Conservation (phyloP, 768 basidiomycete species). For the Boletellus emodensis region DNA sequence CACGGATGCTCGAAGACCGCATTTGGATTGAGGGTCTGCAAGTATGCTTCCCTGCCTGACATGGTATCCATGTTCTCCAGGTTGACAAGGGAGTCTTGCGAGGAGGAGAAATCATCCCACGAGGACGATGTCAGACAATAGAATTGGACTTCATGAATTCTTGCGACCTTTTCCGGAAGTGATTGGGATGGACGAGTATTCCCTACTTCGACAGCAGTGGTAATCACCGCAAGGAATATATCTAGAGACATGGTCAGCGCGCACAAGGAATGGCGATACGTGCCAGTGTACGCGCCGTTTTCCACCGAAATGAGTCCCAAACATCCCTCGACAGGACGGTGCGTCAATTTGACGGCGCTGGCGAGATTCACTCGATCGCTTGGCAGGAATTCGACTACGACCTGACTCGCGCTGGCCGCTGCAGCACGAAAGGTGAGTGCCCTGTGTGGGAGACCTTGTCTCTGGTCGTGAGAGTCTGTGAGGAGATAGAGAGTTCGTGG, state of each 20-base stretch:
- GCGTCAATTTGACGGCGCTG: constrained; percentile 63
- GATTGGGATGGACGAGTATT: constrained; percentile 59
- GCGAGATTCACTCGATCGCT: constrained; percentile 67
- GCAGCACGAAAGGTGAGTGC: constrained; percentile 73
- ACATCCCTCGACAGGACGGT: constrained; percentile 73
- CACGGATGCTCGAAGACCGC: constrained; percentile 89
- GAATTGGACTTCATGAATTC: constrained; percentile 87
- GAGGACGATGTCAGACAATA: constrained; percentile 77
- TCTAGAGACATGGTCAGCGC: constrained; percentile 41
- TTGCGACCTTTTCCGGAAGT: constrained; percentile 63
- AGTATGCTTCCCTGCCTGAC: constrained; percentile 42
- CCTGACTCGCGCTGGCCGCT: constrained; percentile 48
- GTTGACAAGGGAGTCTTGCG: constrained; percentile 50
- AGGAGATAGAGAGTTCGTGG: constrained; percentile 73
- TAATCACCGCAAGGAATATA: constrained; percentile 81
- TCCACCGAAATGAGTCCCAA: constrained; percentile 76
- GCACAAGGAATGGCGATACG: not conserved
- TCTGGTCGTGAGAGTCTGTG: constrained; percentile 65
- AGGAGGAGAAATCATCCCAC: constrained; percentile 73
- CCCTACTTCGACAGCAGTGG: constrained; percentile 71
- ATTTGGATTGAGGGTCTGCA: constrained; percentile 37
- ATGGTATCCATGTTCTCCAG: constrained; percentile 51
- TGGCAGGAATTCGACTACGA: constrained; percentile 82
- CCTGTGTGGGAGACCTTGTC: constrained; percentile 51
- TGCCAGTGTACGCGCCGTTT: constrained; percentile 44